Conservation (phyloP, 2,329 filamentous ascomycete genomes). For the Didymella segeticola region DNA sequence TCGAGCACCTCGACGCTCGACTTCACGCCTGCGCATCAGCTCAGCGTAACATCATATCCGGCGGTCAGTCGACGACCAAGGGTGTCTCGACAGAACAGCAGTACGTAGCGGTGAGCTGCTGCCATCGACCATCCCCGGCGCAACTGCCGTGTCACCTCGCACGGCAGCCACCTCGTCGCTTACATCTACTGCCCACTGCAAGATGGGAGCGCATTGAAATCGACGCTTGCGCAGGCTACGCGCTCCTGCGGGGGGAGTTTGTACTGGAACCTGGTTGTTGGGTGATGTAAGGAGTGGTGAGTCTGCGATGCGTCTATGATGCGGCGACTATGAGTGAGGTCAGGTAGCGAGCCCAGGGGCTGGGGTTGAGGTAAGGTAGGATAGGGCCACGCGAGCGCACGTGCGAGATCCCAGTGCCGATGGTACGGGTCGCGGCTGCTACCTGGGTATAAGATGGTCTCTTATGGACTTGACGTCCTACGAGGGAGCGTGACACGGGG, state of each 20-base stretch:
- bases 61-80: not conserved
- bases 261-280: not conserved
- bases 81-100: not conserved
- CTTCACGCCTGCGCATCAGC: no score
- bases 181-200: not conserved
- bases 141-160: not conserved
- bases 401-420: slow-evolving; percentile 6
- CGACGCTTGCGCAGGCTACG: not conserved
- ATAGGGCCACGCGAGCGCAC: slow-evolving; percentile 10
- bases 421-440: not conserved
- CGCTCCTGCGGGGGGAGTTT: not conserved
- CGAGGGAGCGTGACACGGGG: not conserved
- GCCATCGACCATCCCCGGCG: not conserved
- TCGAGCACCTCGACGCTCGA: no score
- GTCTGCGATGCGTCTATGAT: no score
- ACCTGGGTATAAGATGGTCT: slow-evolving; percentile 7
- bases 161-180: not conserved
- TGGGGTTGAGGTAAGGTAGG: not conserved
- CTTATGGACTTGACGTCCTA: not conserved
- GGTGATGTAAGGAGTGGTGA: not conserved
- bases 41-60: no score
- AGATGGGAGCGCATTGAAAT: not conserved
- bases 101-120: not conserved
- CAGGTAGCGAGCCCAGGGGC: not conserved
- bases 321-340: not conserved